Conservation (phyloP, 345 rosid species). For the Ceriops zippeliana region DNA sequence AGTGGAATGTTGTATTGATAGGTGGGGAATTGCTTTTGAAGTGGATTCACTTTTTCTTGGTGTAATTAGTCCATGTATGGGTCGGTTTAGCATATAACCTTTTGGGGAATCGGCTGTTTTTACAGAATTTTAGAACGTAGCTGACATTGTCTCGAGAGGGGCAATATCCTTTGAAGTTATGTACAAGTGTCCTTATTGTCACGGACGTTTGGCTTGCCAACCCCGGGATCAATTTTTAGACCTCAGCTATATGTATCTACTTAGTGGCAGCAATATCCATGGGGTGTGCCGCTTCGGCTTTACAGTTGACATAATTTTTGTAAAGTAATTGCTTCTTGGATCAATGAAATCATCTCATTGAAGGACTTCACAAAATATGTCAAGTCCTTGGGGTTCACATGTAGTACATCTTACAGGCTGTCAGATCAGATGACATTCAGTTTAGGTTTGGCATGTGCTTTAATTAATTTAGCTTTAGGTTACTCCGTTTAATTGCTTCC, state of each 20-base stretch:
- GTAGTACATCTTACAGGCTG: no score
- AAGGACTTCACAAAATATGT: no score
- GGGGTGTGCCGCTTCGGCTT: not conserved
- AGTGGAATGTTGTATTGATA: no score
- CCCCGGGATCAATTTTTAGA: not conserved
- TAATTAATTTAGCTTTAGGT: no score
- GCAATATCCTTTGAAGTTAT: no score
- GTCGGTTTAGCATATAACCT: no score
- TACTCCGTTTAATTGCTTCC: no score
- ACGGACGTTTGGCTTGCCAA: constrained; percentile 1
- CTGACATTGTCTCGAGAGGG: not conserved
- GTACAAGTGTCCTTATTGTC: not conserved
- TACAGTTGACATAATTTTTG: not conserved
- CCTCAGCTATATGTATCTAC: not conserved
- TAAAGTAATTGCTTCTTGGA: not conserved
- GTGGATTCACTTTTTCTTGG: not conserved
- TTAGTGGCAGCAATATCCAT: not conserved
- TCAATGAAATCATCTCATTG: not conserved
- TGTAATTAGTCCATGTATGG: not conserved
- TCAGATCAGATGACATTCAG: no score
- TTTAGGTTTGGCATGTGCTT: no score
- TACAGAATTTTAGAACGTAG: not conserved
- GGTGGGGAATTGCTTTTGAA: not conserved
- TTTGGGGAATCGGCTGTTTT: not conserved
- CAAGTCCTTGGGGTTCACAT: no score